phyloP scores from a whole-genome alignment of 169 alveolate species.

The Eimeria acervulina region DNA sequence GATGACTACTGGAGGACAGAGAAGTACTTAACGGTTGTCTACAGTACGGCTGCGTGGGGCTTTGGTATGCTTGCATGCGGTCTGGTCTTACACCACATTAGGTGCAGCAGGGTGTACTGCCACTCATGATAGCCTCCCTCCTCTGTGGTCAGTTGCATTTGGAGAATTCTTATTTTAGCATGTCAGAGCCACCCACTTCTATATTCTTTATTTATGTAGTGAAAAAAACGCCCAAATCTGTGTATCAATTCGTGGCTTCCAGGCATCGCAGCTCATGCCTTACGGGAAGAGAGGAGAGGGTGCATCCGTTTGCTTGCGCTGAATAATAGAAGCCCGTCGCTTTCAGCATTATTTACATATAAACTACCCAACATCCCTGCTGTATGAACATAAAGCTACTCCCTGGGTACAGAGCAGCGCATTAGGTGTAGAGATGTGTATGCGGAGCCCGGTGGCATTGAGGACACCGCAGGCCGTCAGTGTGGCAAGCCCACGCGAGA shows the following conservation, averaged over 20 bases:
- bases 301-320: background rate
- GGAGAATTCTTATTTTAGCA: background rate
- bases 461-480: background rate
- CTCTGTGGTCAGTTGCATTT: background rate
- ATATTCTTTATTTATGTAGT: background rate
- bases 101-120: background rate
- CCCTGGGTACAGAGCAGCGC: background rate
- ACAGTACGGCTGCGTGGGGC: background rate
- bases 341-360: background rate
- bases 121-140: background rate
- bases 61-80: background rate
- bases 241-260: background rate
- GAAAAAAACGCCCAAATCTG: background rate
- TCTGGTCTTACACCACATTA: background rate
- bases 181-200: background rate
- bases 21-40: background rate
- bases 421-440: background rate
- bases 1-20: background rate
- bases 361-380: background rate
- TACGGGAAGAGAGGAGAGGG: background rate
- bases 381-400: background rate
- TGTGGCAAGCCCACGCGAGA: background rate
- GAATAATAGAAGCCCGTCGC: background rate
- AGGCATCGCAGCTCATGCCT: background rate
- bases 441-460: background rate